These are phyloP conservation scores for Coemansia sp. DNA, from an alignment of 192 early-diverging fungal species.

Conservation along the genomic window DNA sequence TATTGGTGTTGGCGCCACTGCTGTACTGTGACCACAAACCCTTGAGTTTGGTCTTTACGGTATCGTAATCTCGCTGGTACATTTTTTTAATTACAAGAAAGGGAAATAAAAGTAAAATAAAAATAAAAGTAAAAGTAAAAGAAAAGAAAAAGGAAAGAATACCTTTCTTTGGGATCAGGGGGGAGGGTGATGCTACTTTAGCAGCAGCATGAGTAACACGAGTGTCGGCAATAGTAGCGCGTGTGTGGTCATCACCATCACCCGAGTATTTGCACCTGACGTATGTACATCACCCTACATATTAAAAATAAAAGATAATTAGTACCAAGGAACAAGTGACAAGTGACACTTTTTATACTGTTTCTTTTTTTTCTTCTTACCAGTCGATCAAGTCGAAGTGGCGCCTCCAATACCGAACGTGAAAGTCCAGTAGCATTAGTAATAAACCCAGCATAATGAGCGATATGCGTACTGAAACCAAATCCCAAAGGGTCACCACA, in stretches of 20 bases:
- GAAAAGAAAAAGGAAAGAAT: not conserved
- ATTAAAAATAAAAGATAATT: not conserved
- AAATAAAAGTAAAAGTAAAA: not conserved
- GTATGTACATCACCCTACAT: conserved; percentile 16
- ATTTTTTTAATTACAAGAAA: conserved; percentile 15
- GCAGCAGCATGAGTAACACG: not conserved
- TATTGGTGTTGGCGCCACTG: not conserved
- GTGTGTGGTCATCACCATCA: not conserved
- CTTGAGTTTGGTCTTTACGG: conserved; percentile 38
- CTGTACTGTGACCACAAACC: conserved; percentile 45
- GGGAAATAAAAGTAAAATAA: conserved; percentile 2
- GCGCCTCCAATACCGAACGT: conserved; percentile 25
- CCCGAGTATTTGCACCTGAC: not conserved
- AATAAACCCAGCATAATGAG: conserved; percentile 46
- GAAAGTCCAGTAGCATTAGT: conserved; percentile 37
- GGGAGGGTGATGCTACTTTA: not conserved
- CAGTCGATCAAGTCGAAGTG: conserved; percentile 30
- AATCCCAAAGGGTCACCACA: conserved; percentile 51
- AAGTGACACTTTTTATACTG: not conserved
- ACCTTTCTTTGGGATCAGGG: not conserved
- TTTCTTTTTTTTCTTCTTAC: conserved; percentile 12
- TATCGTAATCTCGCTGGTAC: conserved; percentile 38
- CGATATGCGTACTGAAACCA: conserved; percentile 59
- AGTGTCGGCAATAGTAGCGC: conserved; percentile 3
- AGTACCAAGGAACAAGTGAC: not conserved